Evolutionary conservation across 2,329 filamentous ascomycete genomes (phyloP), one percentile per base, ranked within the genome.

Genomic region (Aplosporella prunicola): DNA sequence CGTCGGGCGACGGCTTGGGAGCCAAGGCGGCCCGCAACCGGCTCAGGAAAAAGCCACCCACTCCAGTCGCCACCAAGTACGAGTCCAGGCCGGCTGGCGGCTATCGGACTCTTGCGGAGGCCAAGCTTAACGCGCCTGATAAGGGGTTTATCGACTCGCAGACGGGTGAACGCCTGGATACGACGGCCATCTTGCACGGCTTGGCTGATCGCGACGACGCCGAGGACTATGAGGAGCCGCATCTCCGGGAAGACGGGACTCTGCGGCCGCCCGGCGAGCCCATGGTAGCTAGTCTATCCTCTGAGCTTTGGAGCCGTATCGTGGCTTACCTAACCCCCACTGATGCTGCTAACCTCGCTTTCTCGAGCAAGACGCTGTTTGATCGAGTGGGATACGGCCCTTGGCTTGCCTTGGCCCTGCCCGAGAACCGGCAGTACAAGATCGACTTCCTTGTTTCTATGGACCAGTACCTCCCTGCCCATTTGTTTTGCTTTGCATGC

Each of bases 401-500:
- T 5, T 67, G 66, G 51, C 30, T 50, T 23, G 52, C 47, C 4
- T 53, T 72, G 20, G 51, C 20, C 14, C 20, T 38, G 5, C 32
- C 36, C 9, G 51, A 63, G 5, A 69, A 75, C 45, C 54, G 53
- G 29, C 45, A 60, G 5, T 52, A 69, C 41, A 68, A 66, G 34
- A 57, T 67, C 30, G 55, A 66, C 4, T 76, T 78, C 48, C 60
- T 79, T 5, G 49, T 63, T 9, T 51, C 55, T 3, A 60, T 77
- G 48, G 72, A 78, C 43, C 50, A 56, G 9, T 51, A 62, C 11
- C 57, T 74, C 13, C 74, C 74, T 3, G 58, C 65, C 23, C 71
- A 78, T 46, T 61, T 79, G 5, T 64, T 78, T 37, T 79, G 75
- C 52, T 73, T 75, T 48, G 65, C 67, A 5, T 79, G 75, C 49